These are phyloP conservation scores for Solanum hybrid DNA, from an alignment of 305 asterid genomes.

Conservation along the genomic window DNA sequence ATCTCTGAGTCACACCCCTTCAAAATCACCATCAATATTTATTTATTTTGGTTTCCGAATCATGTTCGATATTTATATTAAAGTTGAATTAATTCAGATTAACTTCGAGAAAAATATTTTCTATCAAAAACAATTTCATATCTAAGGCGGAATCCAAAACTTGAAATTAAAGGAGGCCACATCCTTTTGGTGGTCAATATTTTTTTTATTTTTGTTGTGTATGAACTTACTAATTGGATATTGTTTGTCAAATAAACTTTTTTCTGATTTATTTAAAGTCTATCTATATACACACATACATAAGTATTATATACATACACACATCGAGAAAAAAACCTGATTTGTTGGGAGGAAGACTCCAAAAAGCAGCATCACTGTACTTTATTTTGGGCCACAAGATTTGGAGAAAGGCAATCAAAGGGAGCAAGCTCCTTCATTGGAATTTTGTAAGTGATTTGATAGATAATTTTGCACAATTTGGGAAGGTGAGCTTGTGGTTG, in stretches of 20 bases:
- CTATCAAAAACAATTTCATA: too few relatives aligned
- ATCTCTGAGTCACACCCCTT: background rate
- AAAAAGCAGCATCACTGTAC: constrained; percentile 11
- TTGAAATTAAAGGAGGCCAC: background rate
- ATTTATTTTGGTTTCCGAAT: too few relatives aligned
- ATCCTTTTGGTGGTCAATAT: background rate
- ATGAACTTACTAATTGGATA: background rate
- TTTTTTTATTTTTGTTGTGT: background rate
- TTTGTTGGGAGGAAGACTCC: background rate
- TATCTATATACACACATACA: background rate
- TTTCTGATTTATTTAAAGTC: background rate
- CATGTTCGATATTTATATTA: too few relatives aligned
- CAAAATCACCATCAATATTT: background rate
- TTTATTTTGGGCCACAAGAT: constrained; percentile 30
- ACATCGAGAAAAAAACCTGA: background rate
- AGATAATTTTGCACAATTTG: background rate
- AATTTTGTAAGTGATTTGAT: constrained; percentile 25
- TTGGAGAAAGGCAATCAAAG: constrained; percentile 10
- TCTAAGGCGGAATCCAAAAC: too few relatives aligned
- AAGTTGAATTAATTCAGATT: too few relatives aligned
- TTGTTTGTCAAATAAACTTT: background rate
- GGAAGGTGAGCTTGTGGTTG: background rate
- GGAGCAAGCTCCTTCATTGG: constrained; percentile 13
- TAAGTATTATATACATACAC: background rate
- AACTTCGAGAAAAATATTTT: too few relatives aligned